Evolutionary conservation across 805 yeast species (phyloP).

Genomic region (Jamesozyma lodderae): DNA sequence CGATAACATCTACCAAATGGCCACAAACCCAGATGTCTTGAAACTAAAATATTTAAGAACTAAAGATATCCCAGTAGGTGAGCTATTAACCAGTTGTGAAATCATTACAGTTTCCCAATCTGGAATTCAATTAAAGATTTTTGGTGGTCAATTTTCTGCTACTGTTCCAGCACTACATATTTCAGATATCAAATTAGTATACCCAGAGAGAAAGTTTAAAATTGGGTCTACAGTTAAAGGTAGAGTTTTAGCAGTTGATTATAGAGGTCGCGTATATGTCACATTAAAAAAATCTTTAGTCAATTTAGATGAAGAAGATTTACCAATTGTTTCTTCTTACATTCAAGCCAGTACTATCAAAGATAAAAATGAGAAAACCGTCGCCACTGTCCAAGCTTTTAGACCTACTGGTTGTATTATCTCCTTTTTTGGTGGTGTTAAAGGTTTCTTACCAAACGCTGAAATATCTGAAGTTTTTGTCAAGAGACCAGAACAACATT

Average conservation of each 20-base stretch:
- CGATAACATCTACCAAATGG: conserved; percentile 59
- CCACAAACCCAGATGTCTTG: conserved; percentile 58
- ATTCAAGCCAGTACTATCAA: conserved; percentile 43
- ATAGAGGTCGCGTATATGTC: conserved; percentile 43
- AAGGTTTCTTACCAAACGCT: conserved; percentile 74
- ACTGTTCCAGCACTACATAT: conserved; percentile 66
- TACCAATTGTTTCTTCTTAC: conserved; percentile 32
- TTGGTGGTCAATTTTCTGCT: conserved; percentile 58
- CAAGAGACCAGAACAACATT: conserved; percentile 63
- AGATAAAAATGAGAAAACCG: conserved; percentile 39
- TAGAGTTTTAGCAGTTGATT: conserved; percentile 49
- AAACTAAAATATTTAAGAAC: conserved; percentile 56
- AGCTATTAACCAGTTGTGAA: conserved; percentile 49
- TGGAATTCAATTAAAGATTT: conserved; percentile 61
- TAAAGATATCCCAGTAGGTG: conserved; percentile 72
- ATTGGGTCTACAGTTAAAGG: conserved; percentile 74
- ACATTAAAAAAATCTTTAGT: conserved; percentile 83
- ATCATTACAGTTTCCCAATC: conserved; percentile 43
- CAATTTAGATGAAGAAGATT: conserved; percentile 33
- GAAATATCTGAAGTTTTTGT: conserved; percentile 90
- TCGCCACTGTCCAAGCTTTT: conserved; percentile 67
- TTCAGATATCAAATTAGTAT: conserved; percentile 71
- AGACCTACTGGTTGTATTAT: conserved; percentile 73
- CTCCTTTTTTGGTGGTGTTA: conserved; percentile 68
- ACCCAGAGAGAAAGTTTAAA: conserved; percentile 90